Evolutionary conservation across 148 eudicot genomes (phyloP).

Genomic region (Fagopyrum esculentum): DNA sequence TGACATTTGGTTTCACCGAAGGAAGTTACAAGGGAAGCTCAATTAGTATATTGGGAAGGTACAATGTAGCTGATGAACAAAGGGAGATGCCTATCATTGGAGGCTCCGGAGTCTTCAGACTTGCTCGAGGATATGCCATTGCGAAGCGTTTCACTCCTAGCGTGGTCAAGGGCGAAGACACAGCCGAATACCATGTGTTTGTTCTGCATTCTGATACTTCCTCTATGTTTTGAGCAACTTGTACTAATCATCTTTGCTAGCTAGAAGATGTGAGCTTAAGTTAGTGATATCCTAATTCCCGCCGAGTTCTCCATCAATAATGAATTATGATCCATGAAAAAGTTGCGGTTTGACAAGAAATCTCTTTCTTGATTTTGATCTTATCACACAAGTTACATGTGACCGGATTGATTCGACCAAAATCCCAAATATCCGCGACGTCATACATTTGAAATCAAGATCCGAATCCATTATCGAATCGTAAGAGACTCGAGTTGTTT

Average conservation of each 20-base stretch:
- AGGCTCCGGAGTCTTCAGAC: constrained; percentile 38
- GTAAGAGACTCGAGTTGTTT: too few relatives aligned
- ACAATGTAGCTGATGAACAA: constrained; percentile 10
- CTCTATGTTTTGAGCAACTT: not conserved
- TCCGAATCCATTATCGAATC: too few relatives aligned
- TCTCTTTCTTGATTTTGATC: too few relatives aligned
- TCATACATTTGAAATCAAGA: too few relatives aligned
- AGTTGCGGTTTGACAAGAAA: too few relatives aligned
- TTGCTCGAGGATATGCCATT: constrained; percentile 41
- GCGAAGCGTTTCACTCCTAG: constrained; percentile 26
- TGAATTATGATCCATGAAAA: too few relatives aligned
- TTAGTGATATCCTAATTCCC: too few relatives aligned
- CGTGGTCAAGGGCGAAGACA: constrained; percentile 31
- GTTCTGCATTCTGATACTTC: constrained; percentile 22
- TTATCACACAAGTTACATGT: too few relatives aligned
- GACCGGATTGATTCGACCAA: too few relatives aligned
- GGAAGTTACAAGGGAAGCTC: constrained; percentile 11
- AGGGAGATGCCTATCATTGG: constrained; percentile 57
- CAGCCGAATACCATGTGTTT: constrained; percentile 42
- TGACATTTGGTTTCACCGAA: constrained; percentile 3
- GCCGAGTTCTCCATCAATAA: too few relatives aligned
- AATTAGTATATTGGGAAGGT: constrained; percentile 1
- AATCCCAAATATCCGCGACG: too few relatives aligned
- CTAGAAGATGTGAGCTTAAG: too few relatives aligned
- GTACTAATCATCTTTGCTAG: not conserved